A percentile compares a stretch with the other conserved stretches of the same genome.
Evolutionary conservation across 2,329 filamentous ascomycete species (phyloP).

Genomic region (Alternaria consortialis): DNA sequence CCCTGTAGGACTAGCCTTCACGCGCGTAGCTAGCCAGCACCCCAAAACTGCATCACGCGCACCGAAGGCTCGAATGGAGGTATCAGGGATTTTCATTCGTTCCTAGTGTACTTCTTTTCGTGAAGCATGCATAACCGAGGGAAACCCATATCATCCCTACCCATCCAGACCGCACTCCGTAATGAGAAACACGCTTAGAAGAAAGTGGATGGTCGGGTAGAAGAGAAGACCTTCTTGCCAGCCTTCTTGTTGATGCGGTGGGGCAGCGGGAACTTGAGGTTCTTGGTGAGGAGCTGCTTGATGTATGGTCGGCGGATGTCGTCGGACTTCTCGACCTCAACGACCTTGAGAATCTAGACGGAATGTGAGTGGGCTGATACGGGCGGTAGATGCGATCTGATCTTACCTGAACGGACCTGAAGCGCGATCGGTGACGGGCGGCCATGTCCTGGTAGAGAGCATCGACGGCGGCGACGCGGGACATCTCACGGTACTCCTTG

Average conservation of each 20-base stretch:
- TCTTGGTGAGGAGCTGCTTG: constrained; percentile 95
- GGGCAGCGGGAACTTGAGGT: constrained; percentile 97
- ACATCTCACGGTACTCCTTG: constrained; percentile 99
- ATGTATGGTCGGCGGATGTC: constrained; percentile 99
- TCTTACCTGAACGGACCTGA: constrained; percentile 97
- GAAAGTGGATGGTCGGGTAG: constrained; percentile 95
- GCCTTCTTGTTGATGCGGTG: constrained; percentile 88
- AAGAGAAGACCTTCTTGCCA: constrained; percentile 91
- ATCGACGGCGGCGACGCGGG: constrained; percentile 93
- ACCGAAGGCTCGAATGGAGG: constrained; percentile 36
- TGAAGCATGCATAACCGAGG: constrained; percentile 53
- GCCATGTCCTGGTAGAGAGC: constrained; percentile 99
- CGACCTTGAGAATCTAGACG: constrained; percentile 91
- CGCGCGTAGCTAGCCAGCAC: constrained; percentile 16
- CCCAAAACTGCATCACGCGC: constrained; percentile 34
- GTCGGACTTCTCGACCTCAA: constrained; percentile 93
- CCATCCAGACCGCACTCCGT: constrained; percentile 52
- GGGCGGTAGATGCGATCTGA: neutral
- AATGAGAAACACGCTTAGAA: constrained; percentile 72
- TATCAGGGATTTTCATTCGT: constrained; percentile 56
- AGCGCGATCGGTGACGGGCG: constrained; percentile 96
- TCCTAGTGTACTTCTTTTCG: constrained; percentile 54
- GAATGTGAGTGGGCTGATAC: constrained; percentile 5
- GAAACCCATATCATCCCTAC: constrained; percentile 51
- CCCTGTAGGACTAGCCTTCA: constrained; percentile 6